phyloP scores from a whole-genome alignment of 345 rosid species.

The Citrus australasica region DNA sequence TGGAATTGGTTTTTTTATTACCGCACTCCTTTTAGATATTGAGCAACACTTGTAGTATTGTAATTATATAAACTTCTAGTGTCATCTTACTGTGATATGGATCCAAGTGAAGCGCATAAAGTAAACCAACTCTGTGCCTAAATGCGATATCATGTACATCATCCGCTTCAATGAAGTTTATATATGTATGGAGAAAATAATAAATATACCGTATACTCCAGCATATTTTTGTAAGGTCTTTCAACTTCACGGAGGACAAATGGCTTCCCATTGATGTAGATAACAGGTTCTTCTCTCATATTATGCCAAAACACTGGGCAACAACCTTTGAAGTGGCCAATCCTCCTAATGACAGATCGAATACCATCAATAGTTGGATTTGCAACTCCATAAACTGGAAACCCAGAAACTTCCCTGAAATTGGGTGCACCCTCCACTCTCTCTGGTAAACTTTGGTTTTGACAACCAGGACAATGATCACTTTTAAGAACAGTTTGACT shows the following conservation, averaged over 20 bases:
- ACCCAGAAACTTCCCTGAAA: constrained; percentile 94
- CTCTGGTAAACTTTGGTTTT: constrained; percentile 68
- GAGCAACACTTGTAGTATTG: background rate
- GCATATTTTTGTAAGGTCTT: constrained; percentile 95
- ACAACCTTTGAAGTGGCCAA: constrained; percentile 78
- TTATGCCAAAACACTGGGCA: constrained; percentile 93
- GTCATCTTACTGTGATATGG: background rate
- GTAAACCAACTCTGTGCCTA: background rate
- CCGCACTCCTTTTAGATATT: background rate
- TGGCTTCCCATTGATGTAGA: constrained; percentile 92
- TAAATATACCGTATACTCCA: constrained; percentile 77
- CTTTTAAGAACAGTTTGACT: constrained; percentile 97
- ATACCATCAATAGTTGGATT: constrained; percentile 96
- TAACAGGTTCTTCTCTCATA: constrained; percentile 99
- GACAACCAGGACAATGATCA: constrained; percentile 99
- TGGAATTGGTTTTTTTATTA: background rate
- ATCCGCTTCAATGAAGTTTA: constrained; percentile 4
- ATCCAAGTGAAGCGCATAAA: background rate
- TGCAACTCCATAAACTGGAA: constrained; percentile 99
- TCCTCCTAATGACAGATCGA: constrained; percentile 74
- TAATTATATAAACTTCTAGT: background rate
- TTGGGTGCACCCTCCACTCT: constrained; percentile 98
- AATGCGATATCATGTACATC: background rate
- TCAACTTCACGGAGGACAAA: constrained; percentile 98
- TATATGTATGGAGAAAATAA: background rate